Conservation (phyloP, 345 rosid genomes). For the Corchorus capsularis region DNA sequence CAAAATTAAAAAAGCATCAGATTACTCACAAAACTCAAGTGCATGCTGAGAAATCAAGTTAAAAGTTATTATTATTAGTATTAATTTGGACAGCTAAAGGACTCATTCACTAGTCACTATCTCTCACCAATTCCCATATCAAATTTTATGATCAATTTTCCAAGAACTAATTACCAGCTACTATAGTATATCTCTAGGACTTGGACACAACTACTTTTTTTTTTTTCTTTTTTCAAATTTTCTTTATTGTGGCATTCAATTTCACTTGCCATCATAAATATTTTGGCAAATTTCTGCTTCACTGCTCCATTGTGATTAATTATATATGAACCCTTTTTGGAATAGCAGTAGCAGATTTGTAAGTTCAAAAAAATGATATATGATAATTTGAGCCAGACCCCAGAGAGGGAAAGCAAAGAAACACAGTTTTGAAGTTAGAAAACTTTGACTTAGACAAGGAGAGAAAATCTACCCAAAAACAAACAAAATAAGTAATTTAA, state of each 20-base stretch:
- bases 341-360: too few species aligned
- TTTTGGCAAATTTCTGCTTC: too few species aligned
- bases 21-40: not conserved
- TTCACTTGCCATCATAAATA: not conserved
- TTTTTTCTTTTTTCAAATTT: not conserved
- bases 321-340: too few species aligned
- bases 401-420: too few species aligned
- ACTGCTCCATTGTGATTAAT: too few species aligned
- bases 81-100: slow-evolving; percentile 8
- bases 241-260: too few species aligned
- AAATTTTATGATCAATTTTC: slow-evolving; percentile 7
- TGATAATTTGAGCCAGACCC: too few species aligned
- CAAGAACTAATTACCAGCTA: not conserved
- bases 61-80: not conserved
- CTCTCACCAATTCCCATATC: slow-evolving; percentile 1
- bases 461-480: too few species aligned
- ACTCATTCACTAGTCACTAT: slow-evolving; percentile 16
- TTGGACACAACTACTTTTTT: not conserved
- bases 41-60: not conserved
- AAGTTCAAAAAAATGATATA: too few species aligned
- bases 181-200: not conserved
- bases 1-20: not conserved
- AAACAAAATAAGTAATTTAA: not conserved
- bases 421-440: too few species aligned
- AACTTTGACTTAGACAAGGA: too few species aligned